Evolutionary conservation across 2,329 filamentous ascomycete genomes (phyloP), one percentile per base, ranked within the genome.

Genomic region (Colletotrichum cordylinicola): DNA sequence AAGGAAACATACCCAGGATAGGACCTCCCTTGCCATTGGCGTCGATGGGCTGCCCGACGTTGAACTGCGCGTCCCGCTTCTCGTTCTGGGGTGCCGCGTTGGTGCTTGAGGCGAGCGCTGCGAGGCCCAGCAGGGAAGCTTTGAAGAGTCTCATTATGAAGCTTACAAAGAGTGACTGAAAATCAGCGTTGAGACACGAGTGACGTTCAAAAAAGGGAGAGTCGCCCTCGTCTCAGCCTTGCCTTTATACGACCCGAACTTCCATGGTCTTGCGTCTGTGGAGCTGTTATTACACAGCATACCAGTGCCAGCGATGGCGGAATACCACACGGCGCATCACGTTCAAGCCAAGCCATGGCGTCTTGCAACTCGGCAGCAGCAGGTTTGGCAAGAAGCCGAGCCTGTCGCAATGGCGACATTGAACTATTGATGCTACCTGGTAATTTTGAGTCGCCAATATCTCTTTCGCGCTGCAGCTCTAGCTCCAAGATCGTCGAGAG

Each of bases 1-100:
- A 18, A 24, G 27, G 15, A 21, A 21, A 78, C 83, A 61, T 85
- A 93, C 92, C 91, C 43, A 89, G 80, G 31, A 94, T 86, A 1
- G 88, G 88, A 21, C 85, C 91, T 2, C 92, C 92, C 79, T 91
- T 93, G 48, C 90, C 90, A 33, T 87, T 87, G 33, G 84, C 87
- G 79, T 90, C 89, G 77, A 90, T 88, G 10, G 92, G 91, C 76
- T 93, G 86, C 8, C 91, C 91, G 58, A 90, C 80, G 12, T 81
- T 80, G 78, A 91, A 91, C 61, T 80, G 78, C 39, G 77, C 78
- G 10, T 80, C 80, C 16, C 60, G 52, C 55, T 71, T 74, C 18
- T 18, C 31, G 39, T 56, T 56, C n/a, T 62, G 74, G 3, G 67
- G 67, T 8, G 55, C 62, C 3, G 74, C 67, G 21, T 15, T 21